Percentiles rank a stretch among this genome's conserved stretches.
Conservation (phyloP, 1,284 basidiomycete species). For the Sanguinoderma infundibulare region DNA sequence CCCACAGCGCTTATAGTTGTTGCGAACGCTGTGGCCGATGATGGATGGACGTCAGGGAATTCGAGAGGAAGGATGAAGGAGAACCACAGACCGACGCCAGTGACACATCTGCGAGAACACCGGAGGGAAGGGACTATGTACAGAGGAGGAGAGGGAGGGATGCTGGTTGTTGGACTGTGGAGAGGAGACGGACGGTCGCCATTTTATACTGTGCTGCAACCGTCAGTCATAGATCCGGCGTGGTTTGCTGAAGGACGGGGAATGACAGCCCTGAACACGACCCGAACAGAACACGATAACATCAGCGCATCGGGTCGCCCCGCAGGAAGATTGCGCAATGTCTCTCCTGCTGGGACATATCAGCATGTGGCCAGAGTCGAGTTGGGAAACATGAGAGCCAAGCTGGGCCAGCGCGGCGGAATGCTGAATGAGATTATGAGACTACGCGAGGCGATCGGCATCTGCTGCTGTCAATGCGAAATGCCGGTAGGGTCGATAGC, state of each 20-base stretch:
- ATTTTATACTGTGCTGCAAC: constrained; percentile 27
- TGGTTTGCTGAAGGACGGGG: constrained; percentile 22
- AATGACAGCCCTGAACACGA: constrained; percentile 23
- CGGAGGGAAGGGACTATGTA: constrained; percentile 20
- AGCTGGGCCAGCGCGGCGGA: constrained; percentile 17
- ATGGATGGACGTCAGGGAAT: constrained; percentile 14
- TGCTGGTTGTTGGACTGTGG: constrained; percentile 16
- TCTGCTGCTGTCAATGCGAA: constrained; percentile 27
- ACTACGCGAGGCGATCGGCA: constrained; percentile 34
- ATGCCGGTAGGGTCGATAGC: constrained; percentile 9
- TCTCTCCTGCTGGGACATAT: constrained; percentile 32
- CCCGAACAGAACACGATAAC: constrained; percentile 32
- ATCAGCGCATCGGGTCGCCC: constrained; percentile 36
- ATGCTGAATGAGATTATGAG: no score
- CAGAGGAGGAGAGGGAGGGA: constrained; percentile 25
- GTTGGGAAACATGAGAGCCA: constrained; percentile 28
- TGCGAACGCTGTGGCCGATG: constrained; percentile 49
- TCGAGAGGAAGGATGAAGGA: constrained; percentile 6
- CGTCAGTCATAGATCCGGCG: constrained; percentile 27
- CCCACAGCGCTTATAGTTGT: constrained; percentile 57
- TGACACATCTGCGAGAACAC: constrained; percentile 51
- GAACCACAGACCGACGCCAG: constrained; percentile 55
- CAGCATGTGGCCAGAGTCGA: constrained; percentile 39
- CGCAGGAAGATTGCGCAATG: constrained; percentile 26
- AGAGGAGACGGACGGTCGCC: constrained; percentile 16